These are phyloP conservation scores for Fusarium succisae DNA, from an alignment of 2,329 filamentous ascomycete genomes.

Conservation along the genomic window DNA sequence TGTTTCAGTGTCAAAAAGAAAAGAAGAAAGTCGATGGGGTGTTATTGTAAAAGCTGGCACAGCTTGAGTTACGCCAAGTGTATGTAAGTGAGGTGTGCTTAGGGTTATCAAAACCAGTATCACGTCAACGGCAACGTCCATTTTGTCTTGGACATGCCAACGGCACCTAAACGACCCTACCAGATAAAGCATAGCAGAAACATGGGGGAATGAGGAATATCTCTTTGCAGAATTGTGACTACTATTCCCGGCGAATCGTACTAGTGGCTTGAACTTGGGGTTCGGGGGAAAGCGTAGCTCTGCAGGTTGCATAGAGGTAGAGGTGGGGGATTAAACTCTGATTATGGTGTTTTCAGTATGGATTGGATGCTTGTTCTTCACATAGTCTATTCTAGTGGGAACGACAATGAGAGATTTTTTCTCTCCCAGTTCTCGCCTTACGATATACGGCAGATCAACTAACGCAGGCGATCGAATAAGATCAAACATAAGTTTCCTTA, in stretches of 20 bases:
- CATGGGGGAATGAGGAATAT: slow-evolving; percentile 12
- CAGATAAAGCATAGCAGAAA: neutral
- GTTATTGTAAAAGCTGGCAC: neutral
- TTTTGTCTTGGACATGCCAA: neutral
- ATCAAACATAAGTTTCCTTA: neutral
- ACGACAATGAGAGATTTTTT: slow-evolving; percentile 28
- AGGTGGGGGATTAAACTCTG: slow-evolving; percentile 25
- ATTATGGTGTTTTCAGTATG: neutral
- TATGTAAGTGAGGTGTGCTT: neutral
- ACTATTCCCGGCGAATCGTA: slow-evolving; percentile 11
- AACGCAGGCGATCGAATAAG: slow-evolving; percentile 3
- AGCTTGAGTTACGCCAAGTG: slow-evolving; percentile 10
- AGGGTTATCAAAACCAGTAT: neutral
- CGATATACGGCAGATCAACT: slow-evolving; percentile 1
- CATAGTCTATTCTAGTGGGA: slow-evolving; percentile 2
- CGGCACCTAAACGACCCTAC: neutral
- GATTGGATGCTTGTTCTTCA: neutral
- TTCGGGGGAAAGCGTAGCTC: slow-evolving; percentile 27
- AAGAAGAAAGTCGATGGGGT: neutral
- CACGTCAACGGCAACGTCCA: neutral
- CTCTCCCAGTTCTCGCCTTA: neutral
- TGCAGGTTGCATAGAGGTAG: slow-evolving; percentile 4
- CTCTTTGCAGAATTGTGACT: slow-evolving; percentile 10
- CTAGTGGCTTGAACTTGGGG: slow-evolving; percentile 23
- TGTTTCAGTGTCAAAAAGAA: slow-evolving; percentile 6